Conservation (phyloP, 2,329 filamentous ascomycete genomes). For the Colletotrichum australisinense region DNA sequence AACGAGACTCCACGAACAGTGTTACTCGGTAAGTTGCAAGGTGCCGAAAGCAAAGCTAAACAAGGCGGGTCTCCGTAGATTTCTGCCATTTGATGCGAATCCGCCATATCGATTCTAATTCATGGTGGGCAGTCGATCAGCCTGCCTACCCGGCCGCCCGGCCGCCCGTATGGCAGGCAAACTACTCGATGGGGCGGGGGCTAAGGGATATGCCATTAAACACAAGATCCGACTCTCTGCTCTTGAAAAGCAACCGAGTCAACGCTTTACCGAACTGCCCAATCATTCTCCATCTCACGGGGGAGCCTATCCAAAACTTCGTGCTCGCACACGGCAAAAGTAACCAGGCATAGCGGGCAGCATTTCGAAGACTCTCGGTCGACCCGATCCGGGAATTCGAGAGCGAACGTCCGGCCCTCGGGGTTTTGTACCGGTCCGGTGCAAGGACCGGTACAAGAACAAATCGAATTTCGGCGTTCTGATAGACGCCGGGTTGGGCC, state of each 20-base stretch:
- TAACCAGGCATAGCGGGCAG: too few species aligned
- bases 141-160: too few species aligned
- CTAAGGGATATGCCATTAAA: neutral
- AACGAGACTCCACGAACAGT: neutral
- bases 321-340: neutral
- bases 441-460: neutral
- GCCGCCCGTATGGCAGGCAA: neutral
- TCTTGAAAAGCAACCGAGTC: neutral
- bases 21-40: neutral
- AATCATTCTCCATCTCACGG: neutral
- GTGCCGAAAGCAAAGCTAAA: neutral
- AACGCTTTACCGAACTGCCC: neutral
- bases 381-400: neutral
- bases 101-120: neutral
- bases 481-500: too few species aligned
- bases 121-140: neutral
- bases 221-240: neutral
- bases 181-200: neutral
- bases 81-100: neutral
- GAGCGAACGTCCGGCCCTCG: neutral
- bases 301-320: too few species aligned
- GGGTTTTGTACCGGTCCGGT: neutral
- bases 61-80: neutral
- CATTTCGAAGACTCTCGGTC: neutral
- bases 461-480: neutral